phyloP scores from a whole-genome alignment of 148 eudicot genomes.

The Vaccinium macrocarpon region DNA sequence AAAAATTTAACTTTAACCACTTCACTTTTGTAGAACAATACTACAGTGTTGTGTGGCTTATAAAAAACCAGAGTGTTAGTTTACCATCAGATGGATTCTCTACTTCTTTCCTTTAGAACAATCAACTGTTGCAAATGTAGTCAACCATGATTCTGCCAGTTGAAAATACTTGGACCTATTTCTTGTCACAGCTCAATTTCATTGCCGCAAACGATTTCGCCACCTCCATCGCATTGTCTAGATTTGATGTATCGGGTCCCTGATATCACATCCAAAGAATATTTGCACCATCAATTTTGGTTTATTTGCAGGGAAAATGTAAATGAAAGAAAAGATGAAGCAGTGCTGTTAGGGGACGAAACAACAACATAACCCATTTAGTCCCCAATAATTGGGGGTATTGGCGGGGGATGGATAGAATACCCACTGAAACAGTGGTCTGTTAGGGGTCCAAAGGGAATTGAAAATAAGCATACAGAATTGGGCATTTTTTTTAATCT shows the following conservation, averaged over 20 bases:
- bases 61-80: neutral
- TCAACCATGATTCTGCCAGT: neutral
- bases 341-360: no score
- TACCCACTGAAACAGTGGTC: no score
- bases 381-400: no score
- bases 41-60: neutral
- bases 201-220: constrained; percentile 66
- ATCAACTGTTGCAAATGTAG: neutral
- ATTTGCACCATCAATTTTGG: neutral
- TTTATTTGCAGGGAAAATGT: neutral
- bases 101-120: neutral
- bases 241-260: constrained; percentile 64
- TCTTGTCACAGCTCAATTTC: constrained; percentile 44
- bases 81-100: neutral
- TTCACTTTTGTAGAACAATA: neutral
- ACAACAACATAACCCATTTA: no score
- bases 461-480: neutral
- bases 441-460: neutral
- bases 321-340: neutral
- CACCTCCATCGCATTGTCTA: constrained; percentile 59
- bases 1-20: neutral
- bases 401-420: no score
- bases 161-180: neutral
- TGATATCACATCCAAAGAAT: constrained; percentile 22
- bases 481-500: neutral